Evolutionary conservation across 2,329 filamentous ascomycete species (phyloP), one percentile per base, ranked within the genome.

Genomic region (Ramularia endophylla): DNA sequence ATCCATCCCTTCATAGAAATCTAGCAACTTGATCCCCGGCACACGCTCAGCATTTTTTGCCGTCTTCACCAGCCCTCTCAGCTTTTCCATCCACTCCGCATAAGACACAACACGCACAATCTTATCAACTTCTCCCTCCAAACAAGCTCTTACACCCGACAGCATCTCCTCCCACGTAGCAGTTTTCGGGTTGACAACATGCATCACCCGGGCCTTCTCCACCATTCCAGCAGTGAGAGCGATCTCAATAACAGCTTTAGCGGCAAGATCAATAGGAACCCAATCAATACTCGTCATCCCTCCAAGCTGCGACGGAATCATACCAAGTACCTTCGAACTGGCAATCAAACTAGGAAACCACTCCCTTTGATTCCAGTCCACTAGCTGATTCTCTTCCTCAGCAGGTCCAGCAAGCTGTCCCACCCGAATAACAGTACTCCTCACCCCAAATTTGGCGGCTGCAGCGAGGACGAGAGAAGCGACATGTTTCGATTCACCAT

Each of bases 231-330:
- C 29, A 6, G 31, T 22, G 7, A 31, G 29, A 7, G 29, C 63
- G 5, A 31, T 31, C 29, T 31, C 29, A 3, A 13, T 13, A 5
- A 63, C 50, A 0, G 29, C 29, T 16, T 59, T 50, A 2, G 62
- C 60, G 2, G 68, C 52, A 0, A 62, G 25, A 31, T 72, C 68
- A 9, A 67, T 57, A 0, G 68, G 68, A 2, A 72, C 41, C 68
- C 68, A 72, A 39, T 70, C 64, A 4, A 72, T 51, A 2, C 46
- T 44, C 6, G 15, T 41, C n/a, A 64, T 47, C 1, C 46, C 12
- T 1, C 62, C 65, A 2, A 71, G 46, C 8, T 52, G 44, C 2
- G 56, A 51, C 0, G 70, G 69, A 1, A 72, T 27, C 6, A 53
- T 53, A 0, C 60, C 56, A 3, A 69, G 41, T n/a, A 62, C 50